Evolutionary conservation across 129 eudicot species (phyloP), one percentile per base, ranked within the genome.

Genomic region (Lactuca saligna): DNA sequence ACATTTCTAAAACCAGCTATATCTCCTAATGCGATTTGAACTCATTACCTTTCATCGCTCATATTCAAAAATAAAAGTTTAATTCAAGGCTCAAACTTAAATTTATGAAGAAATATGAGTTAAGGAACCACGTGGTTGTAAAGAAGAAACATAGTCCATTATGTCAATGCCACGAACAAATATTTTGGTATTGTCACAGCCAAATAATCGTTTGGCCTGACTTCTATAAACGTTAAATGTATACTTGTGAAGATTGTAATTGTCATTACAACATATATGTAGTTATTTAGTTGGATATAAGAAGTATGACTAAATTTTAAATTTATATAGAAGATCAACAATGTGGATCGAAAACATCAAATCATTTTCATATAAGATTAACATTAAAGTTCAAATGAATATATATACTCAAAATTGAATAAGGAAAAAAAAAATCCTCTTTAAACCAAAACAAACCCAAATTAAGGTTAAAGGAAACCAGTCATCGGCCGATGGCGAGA

Each of bases 381-480:
- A 11, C 37, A 48, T 41, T 9, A 4, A 66, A 66, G 14, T 48
- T 37, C 25, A 59, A 25, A 48, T 55, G 54, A 12, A 63, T 15
- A 61, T 61, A 15, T 39, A 32, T 14, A 20, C 44, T 14, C 6
- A 16, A 57, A 56, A 31, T 46, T 46, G 51, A 11, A 46, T 3
- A 11, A 12, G 15, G n/a, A n/a, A n/a, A 31, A 8, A 70, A 48
- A 74, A 17, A 67, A 48, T 70, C 32, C 29, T 32, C 11, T 75
- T 75, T 15, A 25, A 6, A 54, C 48, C 64, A 66, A 73, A 73
- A 63, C 71, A 63, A 54, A 54, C 48, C 71, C 64, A 65, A 65
- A 58, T 37, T 73, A n/a, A n/a, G n/a, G n/a, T n/a, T n/a, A n/a
- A n/a, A n/a, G n/a, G n/a, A n/a, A n/a, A n/a, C n/a, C n/a, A n/a